Evolutionary conservation across 2,329 filamentous ascomycete species (phyloP).

Genomic region (Cordyceps militaris): DNA sequence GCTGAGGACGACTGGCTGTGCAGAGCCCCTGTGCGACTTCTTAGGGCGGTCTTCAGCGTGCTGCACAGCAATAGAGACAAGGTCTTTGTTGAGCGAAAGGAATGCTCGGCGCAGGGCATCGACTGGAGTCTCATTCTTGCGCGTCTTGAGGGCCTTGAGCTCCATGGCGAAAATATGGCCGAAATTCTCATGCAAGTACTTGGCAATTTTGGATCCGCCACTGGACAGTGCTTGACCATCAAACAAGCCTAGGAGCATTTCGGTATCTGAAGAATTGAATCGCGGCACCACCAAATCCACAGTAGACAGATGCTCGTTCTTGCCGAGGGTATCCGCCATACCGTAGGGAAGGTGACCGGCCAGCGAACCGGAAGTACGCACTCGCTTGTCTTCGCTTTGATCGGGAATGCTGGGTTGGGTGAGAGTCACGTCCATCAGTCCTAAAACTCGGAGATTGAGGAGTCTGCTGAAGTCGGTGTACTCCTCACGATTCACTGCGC

Average conservation of each 20-base stretch:
- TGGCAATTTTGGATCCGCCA: conserved; percentile 91
- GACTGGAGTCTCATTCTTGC: conserved; percentile 64
- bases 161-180: conserved; percentile 77
- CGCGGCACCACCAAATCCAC: conserved; percentile 92
- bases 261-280: conserved; percentile 82
- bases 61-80: conserved; percentile 77
- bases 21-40: conserved; percentile 62
- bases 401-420: conserved; percentile 91
- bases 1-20: conserved; percentile 68
- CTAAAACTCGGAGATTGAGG: conserved; percentile 75
- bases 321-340: conserved; percentile 93
- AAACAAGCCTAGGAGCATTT: conserved; percentile 89
- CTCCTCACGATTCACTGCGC: conserved; percentile 50
- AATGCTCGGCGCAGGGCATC: conserved; percentile 86
- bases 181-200: conserved; percentile 95
- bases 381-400: conserved; percentile 88
- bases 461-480: conserved; percentile 87
- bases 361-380: conserved; percentile 91
- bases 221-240: conserved; percentile 86
- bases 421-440: conserved; percentile 95
- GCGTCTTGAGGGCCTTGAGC: conserved; percentile 62
- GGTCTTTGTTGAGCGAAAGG: conserved; percentile 83
- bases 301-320: conserved; percentile 89
- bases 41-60: conserved; percentile 66
- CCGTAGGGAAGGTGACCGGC: conserved; percentile 90